Base-by-base conservation (phyloP, 768 basidiomycete genomes). In the Tulasnella sp. region DNA sequence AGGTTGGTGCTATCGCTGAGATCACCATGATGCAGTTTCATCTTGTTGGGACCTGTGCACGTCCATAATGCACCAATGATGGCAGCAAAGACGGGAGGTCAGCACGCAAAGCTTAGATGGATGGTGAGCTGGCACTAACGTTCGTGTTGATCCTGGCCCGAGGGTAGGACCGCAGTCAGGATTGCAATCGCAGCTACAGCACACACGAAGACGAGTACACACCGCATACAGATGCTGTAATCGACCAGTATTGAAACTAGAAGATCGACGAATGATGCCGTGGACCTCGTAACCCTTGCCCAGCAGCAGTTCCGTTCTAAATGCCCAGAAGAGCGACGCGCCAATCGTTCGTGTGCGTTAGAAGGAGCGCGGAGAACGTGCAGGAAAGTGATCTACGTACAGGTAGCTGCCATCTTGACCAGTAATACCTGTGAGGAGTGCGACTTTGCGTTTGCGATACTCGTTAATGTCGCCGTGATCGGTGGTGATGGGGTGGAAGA, bases 371-470 rank as follows among this genome's bases (percentile, higher is more conserved):
- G 11, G 22, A 14, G 19, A n/a, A 38, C 11, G 68, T 22, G 52
- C 17, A 29, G 67, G 17, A 69, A 54, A 25, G 36, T 17, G 1
- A 54, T 67, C 29, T 25, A 38, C 93, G 82, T 84, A 94, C 90
- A 98, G 85, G 83, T 98, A 98, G 2, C 96, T 97, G 36, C 96
- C 96, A 83, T 98, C 96, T 83, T 97, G 96, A 45, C 96, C 96
- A 78, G 96, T 96, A 83, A 97, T 93, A 82, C 96, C 96, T 80
- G 93, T 93, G 79, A 98, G 92, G 72, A 98, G 85, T 12, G 96
- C 96, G 78, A 98, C 93, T 83, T 97, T 97, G 83, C 96, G 91
- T 84, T 92, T 91, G 80, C 88, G 87, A 82, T 93, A 97, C 79
- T 94, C 93, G 80, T 91, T 92, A 0, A 89, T 88, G n/a, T 91